Percentiles rank a stretch among this genome's conserved stretches.
These are phyloP conservation scores for Trichocladium antarcticum DNA, from an alignment of 495 filamentous ascomycete species.

Conservation along the genomic window DNA sequence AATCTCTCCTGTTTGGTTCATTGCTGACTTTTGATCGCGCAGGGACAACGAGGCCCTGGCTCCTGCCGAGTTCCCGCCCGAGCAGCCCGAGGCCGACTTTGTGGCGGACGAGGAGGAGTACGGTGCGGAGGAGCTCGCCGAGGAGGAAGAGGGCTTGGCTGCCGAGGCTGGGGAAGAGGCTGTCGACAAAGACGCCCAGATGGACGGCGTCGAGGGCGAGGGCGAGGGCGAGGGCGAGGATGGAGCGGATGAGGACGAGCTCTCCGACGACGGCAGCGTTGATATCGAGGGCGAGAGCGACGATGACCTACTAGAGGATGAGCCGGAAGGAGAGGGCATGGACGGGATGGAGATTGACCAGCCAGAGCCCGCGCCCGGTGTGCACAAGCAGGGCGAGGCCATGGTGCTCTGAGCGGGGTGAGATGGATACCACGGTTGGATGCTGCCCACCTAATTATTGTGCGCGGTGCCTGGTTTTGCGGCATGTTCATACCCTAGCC, in stretches of 20 bases:
- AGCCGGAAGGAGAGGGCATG: slow-evolving; percentile 50
- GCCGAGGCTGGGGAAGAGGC: slow-evolving; percentile 31
- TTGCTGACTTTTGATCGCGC: background rate
- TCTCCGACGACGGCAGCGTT: slow-evolving; percentile 82
- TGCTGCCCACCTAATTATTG: slow-evolving; percentile 4
- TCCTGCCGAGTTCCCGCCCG: slow-evolving; percentile 88
- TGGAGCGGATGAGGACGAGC: slow-evolving; percentile 55
- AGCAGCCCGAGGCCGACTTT: slow-evolving; percentile 89
- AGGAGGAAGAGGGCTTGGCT: slow-evolving; percentile 48
- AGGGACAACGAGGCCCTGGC: slow-evolving; percentile 97
- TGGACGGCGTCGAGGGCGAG: slow-evolving; percentile 63
- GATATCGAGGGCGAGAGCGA: slow-evolving; percentile 89
- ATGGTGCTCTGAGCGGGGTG: slow-evolving; percentile 8
- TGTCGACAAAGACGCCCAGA: slow-evolving; percentile 61
- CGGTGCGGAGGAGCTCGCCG: slow-evolving; percentile 72
- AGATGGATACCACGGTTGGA: background rate
- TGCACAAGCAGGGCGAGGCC: slow-evolving; percentile 5
- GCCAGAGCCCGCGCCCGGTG: slow-evolving; percentile 10
- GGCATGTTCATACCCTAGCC: slow-evolving; percentile 17
- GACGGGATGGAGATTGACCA: slow-evolving; percentile 72
- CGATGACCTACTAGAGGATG: slow-evolving; percentile 73
- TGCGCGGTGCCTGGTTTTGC: slow-evolving; percentile 2
- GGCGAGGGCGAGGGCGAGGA: slow-evolving; percentile 34
- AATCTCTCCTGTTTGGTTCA: background rate
- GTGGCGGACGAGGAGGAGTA: slow-evolving; percentile 80